Percentiles rank a stretch among this genome's conserved stretches.
These are phyloP conservation scores for Tothia fuscella DNA, from an alignment of 2,329 filamentous ascomycete genomes.

Conservation along the genomic window DNA sequence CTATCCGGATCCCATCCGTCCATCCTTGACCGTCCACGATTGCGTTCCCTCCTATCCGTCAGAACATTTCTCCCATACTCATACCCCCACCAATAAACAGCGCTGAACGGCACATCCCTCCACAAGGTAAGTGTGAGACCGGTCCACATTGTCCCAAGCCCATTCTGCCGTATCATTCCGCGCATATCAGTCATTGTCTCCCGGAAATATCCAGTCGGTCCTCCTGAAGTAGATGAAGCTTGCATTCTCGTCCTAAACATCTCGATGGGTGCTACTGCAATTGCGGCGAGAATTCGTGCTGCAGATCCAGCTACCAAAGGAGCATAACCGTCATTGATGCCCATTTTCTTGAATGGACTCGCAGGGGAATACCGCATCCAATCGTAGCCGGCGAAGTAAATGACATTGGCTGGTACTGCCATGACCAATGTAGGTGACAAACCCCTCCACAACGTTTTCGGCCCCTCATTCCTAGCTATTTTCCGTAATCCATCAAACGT, in stretches of 20 bases:
- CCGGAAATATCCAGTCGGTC: slow-evolving; percentile 53
- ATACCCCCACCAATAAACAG: slow-evolving; percentile 97
- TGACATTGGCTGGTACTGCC: slow-evolving; percentile 90
- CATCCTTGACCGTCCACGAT: slow-evolving; percentile 11
- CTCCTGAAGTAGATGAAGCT: slow-evolving; percentile 36
- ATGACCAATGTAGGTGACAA: slow-evolving; percentile 89
- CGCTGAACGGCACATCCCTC: slow-evolving; percentile 95
- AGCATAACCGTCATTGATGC: slow-evolving; percentile 56
- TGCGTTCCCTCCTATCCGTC: slow-evolving; percentile 48
- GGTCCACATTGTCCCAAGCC: slow-evolving; percentile 77
- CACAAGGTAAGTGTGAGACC: slow-evolving; percentile 84
- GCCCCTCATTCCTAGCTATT: slow-evolving; percentile 86
- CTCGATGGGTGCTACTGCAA: slow-evolving; percentile 80
- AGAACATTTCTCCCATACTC: slow-evolving; percentile 66
- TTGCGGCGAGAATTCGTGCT: slow-evolving; percentile 69
- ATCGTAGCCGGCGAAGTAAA: slow-evolving; percentile 97
- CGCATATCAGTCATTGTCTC: slow-evolving; percentile 66
- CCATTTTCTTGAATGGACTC: slow-evolving; percentile 50
- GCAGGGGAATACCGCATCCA: slow-evolving; percentile 66
- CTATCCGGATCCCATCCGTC: slow-evolving; percentile 20
- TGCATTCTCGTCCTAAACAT: slow-evolving; percentile 90
- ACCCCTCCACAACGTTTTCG: slow-evolving; percentile 80
- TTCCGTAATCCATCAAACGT: slow-evolving; percentile 88
- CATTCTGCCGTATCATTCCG: slow-evolving; percentile 66
- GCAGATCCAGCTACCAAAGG: slow-evolving; percentile 69